Percentiles rank a stretch among this genome's conserved stretches.
Evolutionary conservation across 2,329 filamentous ascomycete species (phyloP).

Genomic region (Penicillium sp.): DNA sequence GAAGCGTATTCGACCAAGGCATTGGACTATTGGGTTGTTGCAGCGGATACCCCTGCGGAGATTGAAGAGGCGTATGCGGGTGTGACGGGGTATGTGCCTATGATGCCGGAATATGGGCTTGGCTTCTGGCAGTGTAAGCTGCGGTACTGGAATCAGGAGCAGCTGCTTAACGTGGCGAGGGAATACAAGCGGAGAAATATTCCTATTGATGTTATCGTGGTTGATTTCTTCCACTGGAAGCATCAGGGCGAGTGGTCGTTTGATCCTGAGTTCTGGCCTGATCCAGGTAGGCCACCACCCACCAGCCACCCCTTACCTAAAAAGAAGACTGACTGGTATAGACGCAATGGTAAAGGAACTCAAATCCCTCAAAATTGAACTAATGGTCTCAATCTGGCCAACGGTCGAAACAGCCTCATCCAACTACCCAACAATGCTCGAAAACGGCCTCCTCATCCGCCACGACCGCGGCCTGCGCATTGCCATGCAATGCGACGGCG

Average conservation of each 20-base stretch:
- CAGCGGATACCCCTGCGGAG: constrained; percentile 59
- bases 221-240: constrained; percentile 72
- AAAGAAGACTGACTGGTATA: constrained; percentile 18
- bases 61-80: constrained; percentile 62
- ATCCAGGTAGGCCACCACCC: constrained; percentile 53
- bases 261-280: constrained; percentile 67
- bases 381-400: constrained; percentile 74
- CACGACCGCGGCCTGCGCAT: constrained; percentile 64
- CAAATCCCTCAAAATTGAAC: constrained; percentile 62
- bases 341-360: constrained; percentile 69
- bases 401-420: constrained; percentile 65
- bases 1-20: constrained; percentile 63
- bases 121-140: constrained; percentile 74
- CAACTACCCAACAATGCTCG: constrained; percentile 67
- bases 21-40: constrained; percentile 69
- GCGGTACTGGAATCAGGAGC: constrained; percentile 69
- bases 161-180: constrained; percentile 63
- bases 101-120: constrained; percentile 72
- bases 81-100: constrained; percentile 64
- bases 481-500: constrained; percentile 63
- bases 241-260: constrained; percentile 72
- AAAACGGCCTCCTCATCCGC: constrained; percentile 64
- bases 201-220: constrained; percentile 68
- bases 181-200: constrained; percentile 62
- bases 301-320: background rate